phyloP scores from a whole-genome alignment of 2,329 filamentous ascomycete species.

The Colletotrichum graminicola region DNA sequence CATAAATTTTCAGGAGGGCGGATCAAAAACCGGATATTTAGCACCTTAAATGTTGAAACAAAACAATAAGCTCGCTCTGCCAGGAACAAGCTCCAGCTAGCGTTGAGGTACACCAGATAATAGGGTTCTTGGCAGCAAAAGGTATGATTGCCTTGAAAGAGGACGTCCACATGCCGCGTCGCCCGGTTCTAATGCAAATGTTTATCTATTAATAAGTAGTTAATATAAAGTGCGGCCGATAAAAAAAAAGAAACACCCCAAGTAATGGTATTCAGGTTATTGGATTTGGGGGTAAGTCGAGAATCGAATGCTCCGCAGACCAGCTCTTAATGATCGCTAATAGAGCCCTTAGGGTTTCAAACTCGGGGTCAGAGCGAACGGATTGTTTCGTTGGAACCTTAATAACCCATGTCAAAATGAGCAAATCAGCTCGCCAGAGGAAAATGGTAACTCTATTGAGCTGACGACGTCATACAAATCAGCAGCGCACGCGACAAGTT shows the following conservation, averaged over 20 bases:
- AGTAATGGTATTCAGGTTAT: background rate
- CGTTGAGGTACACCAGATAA: background rate
- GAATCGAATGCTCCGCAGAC: background rate
- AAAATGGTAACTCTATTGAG: no score
- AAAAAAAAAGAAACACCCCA: no score
- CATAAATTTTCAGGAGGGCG: no score
- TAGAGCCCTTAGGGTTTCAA: no score
- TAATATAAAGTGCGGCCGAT: background rate
- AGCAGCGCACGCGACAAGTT: no score
- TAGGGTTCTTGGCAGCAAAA: background rate
- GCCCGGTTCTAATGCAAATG: background rate
- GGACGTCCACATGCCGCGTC: background rate
- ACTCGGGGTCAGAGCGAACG: background rate
- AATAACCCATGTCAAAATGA: no score
- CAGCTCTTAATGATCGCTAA: background rate
- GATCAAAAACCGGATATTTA: background rate
- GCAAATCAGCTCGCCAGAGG: no score
- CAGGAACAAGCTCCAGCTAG: background rate
- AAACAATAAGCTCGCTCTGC: background rate
- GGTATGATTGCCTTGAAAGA: background rate
- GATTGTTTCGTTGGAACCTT: constrained; percentile 1
- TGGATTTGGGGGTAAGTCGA: background rate
- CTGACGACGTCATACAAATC: no score
- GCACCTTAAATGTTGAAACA: background rate
- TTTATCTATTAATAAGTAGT: background rate